Evolutionary conservation across 2,329 filamentous ascomycete genomes (phyloP).

Genomic region (Botryotinia narcissicola): DNA sequence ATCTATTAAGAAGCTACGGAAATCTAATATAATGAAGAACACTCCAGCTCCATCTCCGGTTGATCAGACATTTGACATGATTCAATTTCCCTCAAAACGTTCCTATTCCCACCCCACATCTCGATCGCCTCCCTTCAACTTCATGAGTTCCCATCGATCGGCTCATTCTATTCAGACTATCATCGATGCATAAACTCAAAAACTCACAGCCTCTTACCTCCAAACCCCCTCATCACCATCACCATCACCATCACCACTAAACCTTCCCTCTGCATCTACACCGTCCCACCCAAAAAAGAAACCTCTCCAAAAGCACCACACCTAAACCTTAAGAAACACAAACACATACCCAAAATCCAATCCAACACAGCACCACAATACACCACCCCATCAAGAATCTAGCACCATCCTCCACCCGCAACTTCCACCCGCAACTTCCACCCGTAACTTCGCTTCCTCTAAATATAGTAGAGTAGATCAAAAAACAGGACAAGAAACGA

Average conservation of each 20-base stretch:
- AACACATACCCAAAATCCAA: not conserved
- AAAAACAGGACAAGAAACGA: not conserved
- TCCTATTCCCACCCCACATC: no score
- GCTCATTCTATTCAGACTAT: not conserved
- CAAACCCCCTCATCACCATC: not conserved
- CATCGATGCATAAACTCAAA: no score
- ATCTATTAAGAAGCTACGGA: not conserved
- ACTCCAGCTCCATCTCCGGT: no score
- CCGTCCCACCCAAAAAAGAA: no score
- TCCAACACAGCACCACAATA: no score
- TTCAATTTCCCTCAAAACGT: not conserved
- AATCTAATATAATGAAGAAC: not conserved
- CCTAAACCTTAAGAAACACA: not conserved
- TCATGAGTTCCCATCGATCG: not conserved
- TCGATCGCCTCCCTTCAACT: not conserved
- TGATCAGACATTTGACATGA: no score
- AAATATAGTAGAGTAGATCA: no score
- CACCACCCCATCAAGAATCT: no score
- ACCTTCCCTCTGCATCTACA: not conserved
- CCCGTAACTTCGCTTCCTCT: not conserved
- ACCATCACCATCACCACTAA: not conserved
- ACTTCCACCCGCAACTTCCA: no score
- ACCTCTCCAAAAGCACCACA: not conserved
- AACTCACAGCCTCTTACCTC: not conserved
- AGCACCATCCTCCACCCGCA: no score